Evolutionary conservation across 371 early-diverging fungal species (phyloP), one percentile per base, ranked within the genome.

Genomic region (Mortierella sp.): DNA sequence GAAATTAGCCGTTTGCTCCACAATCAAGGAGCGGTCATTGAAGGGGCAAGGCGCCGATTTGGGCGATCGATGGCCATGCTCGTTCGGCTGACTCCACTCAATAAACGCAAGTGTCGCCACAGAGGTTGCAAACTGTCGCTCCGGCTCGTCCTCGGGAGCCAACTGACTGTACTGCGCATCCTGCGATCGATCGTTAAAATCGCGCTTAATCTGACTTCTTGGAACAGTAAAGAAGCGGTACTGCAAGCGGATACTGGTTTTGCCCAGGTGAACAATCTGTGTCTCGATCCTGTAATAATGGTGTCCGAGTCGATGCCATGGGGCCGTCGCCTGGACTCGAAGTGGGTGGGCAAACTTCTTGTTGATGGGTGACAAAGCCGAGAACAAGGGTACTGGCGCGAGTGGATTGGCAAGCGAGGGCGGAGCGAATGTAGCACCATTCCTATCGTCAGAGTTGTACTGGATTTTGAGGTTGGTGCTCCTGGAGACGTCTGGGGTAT

Each of bases 141-240:
- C 78, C 11, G 80, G 80, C 24, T 75, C 76, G 21, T 84, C 80
- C 2, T 76, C 84, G 38, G 31, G 38, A 14, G 31, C 47, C 31
- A 75, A 28, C 11, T 72, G 28, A 10, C 26, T 14, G 24, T 77
- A 80, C 42, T 45, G 77, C 34, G 74, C 60, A 52, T 84, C 80
- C 45, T 79, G 48, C 24, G 38, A 76, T 16, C 83, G 76, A 63
- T 77, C 52, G 38, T 84, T 80, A 38, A 84, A 84, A 26, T 84
- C 75, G 14, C 84, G 74, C 5, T 58, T 11, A 31, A 52, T n/a
- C 34, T 84, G 84, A 31, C 80, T 80, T 42, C 26, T 21, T 3
- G 84, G 84, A 0, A 84, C 80, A 8, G 80, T 80, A 4, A 77
- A 54, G 75, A 75, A 72, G 0, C 75, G 80, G 50, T 84, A 76